phyloP scores from a whole-genome alignment of 106 monocot genomes.

The Acanthochlamys bracteata region DNA sequence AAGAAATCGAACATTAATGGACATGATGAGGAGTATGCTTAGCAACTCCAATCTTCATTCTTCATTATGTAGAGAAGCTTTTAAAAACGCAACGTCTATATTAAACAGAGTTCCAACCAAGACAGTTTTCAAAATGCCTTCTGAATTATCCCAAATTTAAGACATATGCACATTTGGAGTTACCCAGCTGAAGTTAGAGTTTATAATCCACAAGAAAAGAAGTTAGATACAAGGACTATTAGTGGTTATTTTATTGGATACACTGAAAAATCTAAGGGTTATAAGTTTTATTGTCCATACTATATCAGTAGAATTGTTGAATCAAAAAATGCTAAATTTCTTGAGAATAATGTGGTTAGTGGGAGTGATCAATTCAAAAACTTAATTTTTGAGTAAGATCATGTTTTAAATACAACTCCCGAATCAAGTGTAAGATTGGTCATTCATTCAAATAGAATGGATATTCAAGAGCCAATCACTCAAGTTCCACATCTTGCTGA shows the following conservation, averaged over 20 bases:
- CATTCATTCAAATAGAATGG: neutral
- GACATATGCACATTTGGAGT: constrained; percentile 6
- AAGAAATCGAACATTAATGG: constrained; percentile 1
- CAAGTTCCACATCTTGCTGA: neutral
- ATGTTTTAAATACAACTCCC: neutral
- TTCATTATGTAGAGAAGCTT: neutral
- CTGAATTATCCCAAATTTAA: constrained; percentile 2
- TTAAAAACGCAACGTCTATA: neutral
- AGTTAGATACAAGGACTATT: neutral
- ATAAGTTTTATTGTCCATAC: constrained; percentile 3
- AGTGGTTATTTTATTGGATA: neutral
- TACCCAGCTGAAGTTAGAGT: neutral
- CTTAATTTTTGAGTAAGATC: neutral
- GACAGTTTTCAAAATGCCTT: constrained; percentile 1
- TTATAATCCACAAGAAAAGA: constrained; percentile 7
- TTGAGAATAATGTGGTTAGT: neutral
- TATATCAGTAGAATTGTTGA: constrained; percentile 3
- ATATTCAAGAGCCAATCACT: neutral
- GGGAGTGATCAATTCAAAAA: neutral
- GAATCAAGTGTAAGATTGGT: neutral
- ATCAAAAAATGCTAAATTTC: neutral
- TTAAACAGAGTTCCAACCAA: constrained; percentile 6
- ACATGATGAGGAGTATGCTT: constrained; percentile 10
- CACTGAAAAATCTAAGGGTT: neutral
- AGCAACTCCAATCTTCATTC: neutral